Evolutionary conservation across 139 green algal species (phyloP).

Genomic region (Diplosphaera chodatii): DNA sequence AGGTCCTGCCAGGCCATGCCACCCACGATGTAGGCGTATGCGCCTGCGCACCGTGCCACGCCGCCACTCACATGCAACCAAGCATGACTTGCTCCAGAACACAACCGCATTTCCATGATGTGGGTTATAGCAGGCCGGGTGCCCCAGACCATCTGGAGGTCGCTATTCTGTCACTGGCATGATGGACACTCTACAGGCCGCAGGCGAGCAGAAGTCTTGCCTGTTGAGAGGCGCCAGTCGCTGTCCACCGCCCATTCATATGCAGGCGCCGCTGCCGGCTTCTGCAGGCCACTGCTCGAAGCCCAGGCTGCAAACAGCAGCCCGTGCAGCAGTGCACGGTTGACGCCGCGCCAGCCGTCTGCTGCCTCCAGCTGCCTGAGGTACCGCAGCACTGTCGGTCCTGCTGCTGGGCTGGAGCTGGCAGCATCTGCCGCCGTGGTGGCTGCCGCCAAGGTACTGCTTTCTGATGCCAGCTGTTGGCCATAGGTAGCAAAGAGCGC

Average conservation of each 20-base stretch:
- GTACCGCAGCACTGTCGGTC: background rate
- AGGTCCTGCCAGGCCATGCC: background rate
- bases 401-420: no score
- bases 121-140: no score
- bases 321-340: background rate
- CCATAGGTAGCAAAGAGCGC: background rate
- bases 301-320: background rate
- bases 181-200: no score
- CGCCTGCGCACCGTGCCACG: background rate
- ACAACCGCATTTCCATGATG: no score
- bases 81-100: no score
- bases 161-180: no score
- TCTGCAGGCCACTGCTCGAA: background rate
- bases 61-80: no score
- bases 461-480: background rate
- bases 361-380: background rate
- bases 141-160: no score
- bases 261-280: no score
- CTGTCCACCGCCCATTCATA: background rate
- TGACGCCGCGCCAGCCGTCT: background rate
- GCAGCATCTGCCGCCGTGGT: no score
- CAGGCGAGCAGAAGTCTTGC: background rate
- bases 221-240: background rate
- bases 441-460: no score
- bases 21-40: background rate